Conservation (phyloP, 2,329 filamentous ascomycete species). For the Furcasterigmium furcatum region DNA sequence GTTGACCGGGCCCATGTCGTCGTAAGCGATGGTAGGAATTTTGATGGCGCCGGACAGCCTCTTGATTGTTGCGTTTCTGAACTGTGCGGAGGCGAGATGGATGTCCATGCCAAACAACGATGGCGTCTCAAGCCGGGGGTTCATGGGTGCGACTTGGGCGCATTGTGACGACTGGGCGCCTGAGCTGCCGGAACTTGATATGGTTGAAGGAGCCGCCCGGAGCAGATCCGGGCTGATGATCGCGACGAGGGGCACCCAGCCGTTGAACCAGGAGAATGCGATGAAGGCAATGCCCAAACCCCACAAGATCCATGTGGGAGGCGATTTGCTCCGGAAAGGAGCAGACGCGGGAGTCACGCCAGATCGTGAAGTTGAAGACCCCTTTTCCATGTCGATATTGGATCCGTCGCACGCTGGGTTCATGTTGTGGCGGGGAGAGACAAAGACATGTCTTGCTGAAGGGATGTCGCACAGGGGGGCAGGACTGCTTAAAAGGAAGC, state of each 20-base stretch:
- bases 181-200: background rate
- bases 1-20: constrained; percentile 51
- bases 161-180: constrained; percentile 15
- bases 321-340: background rate
- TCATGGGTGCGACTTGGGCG: constrained; percentile 27
- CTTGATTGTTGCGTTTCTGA: constrained; percentile 25
- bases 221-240: background rate
- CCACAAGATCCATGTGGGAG: background rate
- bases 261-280: background rate
- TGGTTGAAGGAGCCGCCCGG: background rate
- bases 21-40: constrained; percentile 52
- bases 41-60: constrained; percentile 43
- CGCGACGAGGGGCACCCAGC: background rate
- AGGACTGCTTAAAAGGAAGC: too few species aligned
- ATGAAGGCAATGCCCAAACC: background rate
- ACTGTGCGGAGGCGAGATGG: constrained; percentile 23
- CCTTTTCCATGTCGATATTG: background rate
- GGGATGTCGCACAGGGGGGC: too few species aligned
- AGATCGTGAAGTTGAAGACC: background rate
- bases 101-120: constrained; percentile 25
- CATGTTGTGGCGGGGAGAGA: too few species aligned
- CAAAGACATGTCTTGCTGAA: too few species aligned
- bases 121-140: constrained; percentile 19
- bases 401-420: too few species aligned
- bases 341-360: background rate